A percentile compares a stretch with the other conserved stretches of the same genome.
These are phyloP conservation scores for Aureobasidium musti DNA, from an alignment of 2,329 filamentous ascomycete genomes.

Conservation along the genomic window DNA sequence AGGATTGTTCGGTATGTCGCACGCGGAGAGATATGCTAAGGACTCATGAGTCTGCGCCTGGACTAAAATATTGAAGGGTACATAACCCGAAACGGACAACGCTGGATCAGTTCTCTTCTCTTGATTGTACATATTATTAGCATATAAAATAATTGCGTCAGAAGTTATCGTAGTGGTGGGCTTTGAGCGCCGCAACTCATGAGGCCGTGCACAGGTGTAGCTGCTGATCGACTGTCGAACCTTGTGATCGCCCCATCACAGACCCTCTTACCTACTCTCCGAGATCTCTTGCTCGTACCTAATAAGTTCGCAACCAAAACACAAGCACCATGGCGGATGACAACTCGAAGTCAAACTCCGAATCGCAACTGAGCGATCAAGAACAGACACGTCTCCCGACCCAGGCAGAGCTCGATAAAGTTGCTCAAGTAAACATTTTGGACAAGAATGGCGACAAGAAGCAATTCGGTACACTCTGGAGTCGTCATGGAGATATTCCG, in stretches of 20 bases:
- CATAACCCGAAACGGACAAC: neutral
- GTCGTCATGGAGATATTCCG: neutral
- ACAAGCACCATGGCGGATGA: neutral
- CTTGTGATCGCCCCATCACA: neutral
- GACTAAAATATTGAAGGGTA: neutral
- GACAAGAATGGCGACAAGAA: constrained; percentile 18
- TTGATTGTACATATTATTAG: neutral
- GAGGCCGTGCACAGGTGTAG: constrained; percentile 1
- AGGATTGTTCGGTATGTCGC: neutral
- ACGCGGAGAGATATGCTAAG: neutral
- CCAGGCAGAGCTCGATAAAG: constrained; percentile 15
- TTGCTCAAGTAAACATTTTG: constrained; percentile 8
- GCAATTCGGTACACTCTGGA: constrained; percentile 19
- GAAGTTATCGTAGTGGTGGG: neutral
- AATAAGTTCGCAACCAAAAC: neutral
- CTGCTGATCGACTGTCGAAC: neutral
- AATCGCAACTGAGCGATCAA: neutral
- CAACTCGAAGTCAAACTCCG: neutral
- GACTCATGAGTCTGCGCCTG: neutral
- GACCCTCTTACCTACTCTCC: neutral
- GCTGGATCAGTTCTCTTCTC: neutral
- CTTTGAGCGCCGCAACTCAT: neutral
- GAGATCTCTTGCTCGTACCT: neutral
- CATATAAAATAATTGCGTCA: neutral
- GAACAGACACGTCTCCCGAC: constrained; percentile 13